Evolutionary conservation across 2,329 filamentous ascomycete species (phyloP).

Genomic region (Leptographium flavum): DNA sequence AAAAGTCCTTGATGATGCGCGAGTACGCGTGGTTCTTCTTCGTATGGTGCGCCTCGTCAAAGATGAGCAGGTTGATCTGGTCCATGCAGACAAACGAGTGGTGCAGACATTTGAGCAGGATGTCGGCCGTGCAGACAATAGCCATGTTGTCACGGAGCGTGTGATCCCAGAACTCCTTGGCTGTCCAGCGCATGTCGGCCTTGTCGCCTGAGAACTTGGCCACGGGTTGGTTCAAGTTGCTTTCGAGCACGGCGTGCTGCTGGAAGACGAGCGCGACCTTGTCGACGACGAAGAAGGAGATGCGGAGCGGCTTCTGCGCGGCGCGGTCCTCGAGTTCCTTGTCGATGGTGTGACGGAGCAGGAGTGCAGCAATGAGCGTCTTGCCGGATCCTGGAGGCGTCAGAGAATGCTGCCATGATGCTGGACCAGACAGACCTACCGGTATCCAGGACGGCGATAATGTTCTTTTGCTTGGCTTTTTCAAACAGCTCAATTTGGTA

Average conservation of each 20-base stretch:
- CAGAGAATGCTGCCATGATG: not conserved
- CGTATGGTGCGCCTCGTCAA: conserved; percentile 92
- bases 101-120: conserved; percentile 64
- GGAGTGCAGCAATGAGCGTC: conserved; percentile 82
- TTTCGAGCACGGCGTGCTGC: conserved; percentile 67
- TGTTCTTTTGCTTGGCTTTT: conserved; percentile 68
- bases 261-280: conserved; percentile 85
- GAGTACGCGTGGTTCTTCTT: conserved; percentile 92
- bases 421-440: conserved; percentile 26
- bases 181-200: conserved; percentile 23
- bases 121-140: conserved; percentile 83
- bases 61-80: conserved; percentile 78
- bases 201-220: conserved; percentile 63
- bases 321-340: conserved; percentile 60
- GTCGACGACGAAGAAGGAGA: conserved; percentile 81
- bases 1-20: conserved; percentile 78
- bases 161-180: conserved; percentile 33
- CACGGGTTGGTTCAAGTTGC: conserved; percentile 66
- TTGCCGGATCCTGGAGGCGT: conserved; percentile 63
- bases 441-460: conserved; percentile 89
- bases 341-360: conserved; percentile 64
- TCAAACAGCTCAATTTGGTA: conserved; percentile 92
- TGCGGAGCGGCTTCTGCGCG: conserved; percentile 41
- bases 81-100: conserved; percentile 68
- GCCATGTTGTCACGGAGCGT: conserved; percentile 55